Conservation (phyloP, 169 alveolate genomes). For the Toxoplasma gondii region DNA sequence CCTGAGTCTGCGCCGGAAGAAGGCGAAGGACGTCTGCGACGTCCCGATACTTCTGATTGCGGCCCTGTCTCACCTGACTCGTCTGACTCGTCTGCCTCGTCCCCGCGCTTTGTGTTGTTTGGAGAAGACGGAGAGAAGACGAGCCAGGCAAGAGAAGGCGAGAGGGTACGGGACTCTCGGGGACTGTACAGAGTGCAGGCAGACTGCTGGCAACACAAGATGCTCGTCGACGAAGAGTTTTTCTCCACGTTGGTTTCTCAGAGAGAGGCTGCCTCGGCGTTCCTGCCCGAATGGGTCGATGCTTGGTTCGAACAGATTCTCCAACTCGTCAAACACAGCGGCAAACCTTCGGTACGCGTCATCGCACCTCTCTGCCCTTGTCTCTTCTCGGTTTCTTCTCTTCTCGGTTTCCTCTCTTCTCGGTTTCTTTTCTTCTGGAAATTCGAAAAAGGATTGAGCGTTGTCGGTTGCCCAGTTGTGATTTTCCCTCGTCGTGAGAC, state of each 20-base stretch:
- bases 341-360: constrained; percentile 27
- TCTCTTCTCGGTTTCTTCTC: not conserved
- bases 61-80: not conserved
- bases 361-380: not conserved
- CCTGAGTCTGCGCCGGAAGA: not conserved
- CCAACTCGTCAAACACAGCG: constrained; percentile 13
- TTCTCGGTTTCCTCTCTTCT: not conserved
- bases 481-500: too few relatives aligned
- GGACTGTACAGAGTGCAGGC: not conserved
- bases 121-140: not conserved
- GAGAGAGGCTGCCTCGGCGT: constrained; percentile 33
- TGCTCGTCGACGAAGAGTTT: not conserved
- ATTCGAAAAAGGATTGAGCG: too few relatives aligned
- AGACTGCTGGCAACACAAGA: not conserved
- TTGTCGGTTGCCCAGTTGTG: too few relatives aligned
- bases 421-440: not conserved
- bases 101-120: not conserved
- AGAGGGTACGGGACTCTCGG: not conserved
- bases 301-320: not conserved
- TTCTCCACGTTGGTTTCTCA: not conserved
- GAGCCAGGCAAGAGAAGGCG: not conserved
- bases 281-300: constrained; percentile 35
- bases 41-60: not conserved
- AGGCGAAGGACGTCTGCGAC: not conserved
- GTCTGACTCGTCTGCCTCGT: not conserved